Conservation (phyloP, 352 stramenopile species). For the Phytophthora megakarya region DNA sequence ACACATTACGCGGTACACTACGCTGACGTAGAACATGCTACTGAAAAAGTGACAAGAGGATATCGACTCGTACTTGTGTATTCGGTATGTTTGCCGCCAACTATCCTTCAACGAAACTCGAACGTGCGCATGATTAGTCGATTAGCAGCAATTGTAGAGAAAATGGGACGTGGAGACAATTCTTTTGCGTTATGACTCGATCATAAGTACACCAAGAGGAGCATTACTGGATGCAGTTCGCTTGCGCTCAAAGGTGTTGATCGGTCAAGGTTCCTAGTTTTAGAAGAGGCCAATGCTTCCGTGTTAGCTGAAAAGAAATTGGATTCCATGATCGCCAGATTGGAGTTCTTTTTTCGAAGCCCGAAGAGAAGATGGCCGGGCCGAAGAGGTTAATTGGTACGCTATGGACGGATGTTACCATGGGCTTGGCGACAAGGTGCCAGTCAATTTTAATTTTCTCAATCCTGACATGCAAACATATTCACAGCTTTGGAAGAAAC, state of each 20-base stretch:
- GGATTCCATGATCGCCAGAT: neutral
- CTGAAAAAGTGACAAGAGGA: neutral
- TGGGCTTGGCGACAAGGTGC: neutral
- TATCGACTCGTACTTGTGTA: neutral
- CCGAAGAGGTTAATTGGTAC: neutral
- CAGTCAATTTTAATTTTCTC: constrained; percentile 5
- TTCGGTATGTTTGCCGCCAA: neutral
- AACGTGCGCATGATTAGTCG: neutral
- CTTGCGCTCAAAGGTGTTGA: constrained; percentile 11
- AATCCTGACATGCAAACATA: neutral
- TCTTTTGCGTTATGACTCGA: neutral
- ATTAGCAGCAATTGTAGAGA: neutral
- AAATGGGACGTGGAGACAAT: neutral
- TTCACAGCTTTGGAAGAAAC: neutral
- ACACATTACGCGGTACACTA: neutral
- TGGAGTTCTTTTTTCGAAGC: neutral
- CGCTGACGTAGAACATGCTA: neutral
- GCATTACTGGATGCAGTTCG: neutral
- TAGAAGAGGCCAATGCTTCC: neutral
- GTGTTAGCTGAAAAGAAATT: constrained; percentile 1
- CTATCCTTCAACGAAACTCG: neutral
- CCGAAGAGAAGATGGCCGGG: neutral
- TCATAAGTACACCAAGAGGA: neutral
- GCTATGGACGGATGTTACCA: neutral
- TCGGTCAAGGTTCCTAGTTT: neutral